Evolutionary conservation across 176 grass and related monocot species (phyloP).

Genomic region (Aegilops speltoides): DNA sequence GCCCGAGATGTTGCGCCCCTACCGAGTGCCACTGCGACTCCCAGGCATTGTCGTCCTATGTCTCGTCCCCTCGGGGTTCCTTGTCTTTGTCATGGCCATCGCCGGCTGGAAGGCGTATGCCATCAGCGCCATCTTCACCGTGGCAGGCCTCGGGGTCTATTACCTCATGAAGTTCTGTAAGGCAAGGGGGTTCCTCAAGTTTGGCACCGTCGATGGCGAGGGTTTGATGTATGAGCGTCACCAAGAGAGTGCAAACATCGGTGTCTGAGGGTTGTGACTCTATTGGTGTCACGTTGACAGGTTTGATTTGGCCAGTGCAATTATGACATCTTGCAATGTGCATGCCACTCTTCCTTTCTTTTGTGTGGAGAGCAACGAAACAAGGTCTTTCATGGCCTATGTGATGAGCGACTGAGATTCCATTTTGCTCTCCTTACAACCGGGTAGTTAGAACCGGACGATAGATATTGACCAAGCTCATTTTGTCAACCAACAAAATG

Average conservation of each 20-base stretch:
- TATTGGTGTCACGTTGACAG: background rate
- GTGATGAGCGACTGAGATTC: too few relatives aligned
- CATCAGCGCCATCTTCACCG: slow-evolving; percentile 54
- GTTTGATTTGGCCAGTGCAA: background rate
- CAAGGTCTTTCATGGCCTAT: too few relatives aligned
- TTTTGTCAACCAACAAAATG: too few relatives aligned
- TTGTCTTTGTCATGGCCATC: slow-evolving; percentile 84
- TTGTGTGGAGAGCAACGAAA: too few relatives aligned
- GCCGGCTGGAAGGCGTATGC: slow-evolving; percentile 70
- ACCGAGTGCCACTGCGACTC: slow-evolving; percentile 44
- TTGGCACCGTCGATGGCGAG: slow-evolving; percentile 21
- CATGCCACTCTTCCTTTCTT: background rate
- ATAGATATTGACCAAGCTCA: too few relatives aligned
- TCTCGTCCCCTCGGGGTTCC: slow-evolving; percentile 65
- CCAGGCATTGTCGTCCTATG: slow-evolving; percentile 40
- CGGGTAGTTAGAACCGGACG: too few relatives aligned
- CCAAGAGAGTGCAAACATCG: background rate
- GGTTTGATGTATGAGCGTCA: background rate
- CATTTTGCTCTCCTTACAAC: too few relatives aligned
- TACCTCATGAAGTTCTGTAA: slow-evolving; percentile 63
- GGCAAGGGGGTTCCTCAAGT: slow-evolving; percentile 43
- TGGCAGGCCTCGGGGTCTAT: slow-evolving; percentile 38
- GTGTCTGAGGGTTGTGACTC: background rate
- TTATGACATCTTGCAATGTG: background rate
- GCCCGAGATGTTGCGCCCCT: slow-evolving; percentile 46